Percentiles rank a stretch among this genome's conserved stretches.
phyloP scores from a whole-genome alignment of 2,329 filamentous ascomycete genomes.

The Aspergillus sp. region DNA sequence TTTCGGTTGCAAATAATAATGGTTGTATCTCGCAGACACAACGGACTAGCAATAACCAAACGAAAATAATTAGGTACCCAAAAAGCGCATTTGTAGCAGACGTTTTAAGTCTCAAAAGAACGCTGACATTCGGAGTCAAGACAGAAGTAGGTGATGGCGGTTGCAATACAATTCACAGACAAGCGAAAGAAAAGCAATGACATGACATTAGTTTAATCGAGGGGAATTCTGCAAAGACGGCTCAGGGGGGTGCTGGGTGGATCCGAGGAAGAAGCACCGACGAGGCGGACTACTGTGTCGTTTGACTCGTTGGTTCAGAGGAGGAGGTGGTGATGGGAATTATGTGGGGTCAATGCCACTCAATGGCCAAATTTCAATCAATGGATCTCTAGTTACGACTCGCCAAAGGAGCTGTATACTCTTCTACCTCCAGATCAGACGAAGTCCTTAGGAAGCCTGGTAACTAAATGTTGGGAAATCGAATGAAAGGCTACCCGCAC shows the following conservation, averaged over 20 bases:
- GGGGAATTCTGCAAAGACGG: conserved; percentile 5
- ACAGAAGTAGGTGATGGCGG: not conserved
- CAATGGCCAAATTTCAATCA: not conserved
- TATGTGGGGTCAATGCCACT: not conserved
- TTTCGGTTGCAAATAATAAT: not conserved
- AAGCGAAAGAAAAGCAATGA: not conserved
- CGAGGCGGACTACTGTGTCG: not conserved
- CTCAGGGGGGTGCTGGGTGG: conserved; percentile 7
- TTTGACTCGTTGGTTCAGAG: too few relatives aligned
- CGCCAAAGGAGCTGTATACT: not conserved
- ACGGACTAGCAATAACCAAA: not conserved
- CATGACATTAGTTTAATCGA: conserved; percentile 3
- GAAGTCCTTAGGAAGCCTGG: too few relatives aligned
- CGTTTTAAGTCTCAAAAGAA: not conserved
- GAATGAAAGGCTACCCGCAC: too few relatives aligned
- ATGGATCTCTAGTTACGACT: not conserved
- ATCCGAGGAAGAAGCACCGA: not conserved
- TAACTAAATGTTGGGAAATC: too few relatives aligned
- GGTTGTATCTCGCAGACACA: not conserved
- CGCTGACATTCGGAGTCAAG: not conserved
- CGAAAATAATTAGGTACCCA: not conserved
- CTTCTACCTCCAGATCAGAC: too few relatives aligned
- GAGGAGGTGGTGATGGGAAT: not conserved
- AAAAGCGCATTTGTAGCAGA: not conserved
- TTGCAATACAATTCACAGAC: not conserved